phyloP scores from a whole-genome alignment of 805 yeast genomes.

The Metschnikowia hibisci region DNA sequence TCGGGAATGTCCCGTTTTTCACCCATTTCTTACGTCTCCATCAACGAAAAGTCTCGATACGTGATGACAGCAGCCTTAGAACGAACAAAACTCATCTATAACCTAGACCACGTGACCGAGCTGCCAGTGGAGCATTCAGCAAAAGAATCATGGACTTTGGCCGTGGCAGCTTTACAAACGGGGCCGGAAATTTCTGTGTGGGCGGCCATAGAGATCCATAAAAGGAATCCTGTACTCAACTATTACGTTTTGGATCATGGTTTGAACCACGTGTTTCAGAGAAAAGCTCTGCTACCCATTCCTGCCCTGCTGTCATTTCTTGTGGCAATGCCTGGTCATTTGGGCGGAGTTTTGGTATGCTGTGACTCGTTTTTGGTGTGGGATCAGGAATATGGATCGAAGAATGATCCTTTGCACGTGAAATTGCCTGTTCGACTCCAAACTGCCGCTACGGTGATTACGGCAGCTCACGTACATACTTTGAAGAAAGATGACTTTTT shows the following conservation, averaged over 20 bases:
- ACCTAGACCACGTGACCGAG: slow-evolving; percentile 42
- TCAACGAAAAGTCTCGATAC: slow-evolving; percentile 72
- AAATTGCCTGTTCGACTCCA: slow-evolving; percentile 53
- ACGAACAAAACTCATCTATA: slow-evolving; percentile 66
- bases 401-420: slow-evolving; percentile 24
- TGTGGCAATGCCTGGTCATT: slow-evolving; percentile 67
- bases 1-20: slow-evolving; percentile 69
- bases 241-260: slow-evolving; percentile 87
- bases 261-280: slow-evolving; percentile 65
- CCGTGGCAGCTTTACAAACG: slow-evolving; percentile 61
- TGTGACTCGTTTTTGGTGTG: slow-evolving; percentile 53
- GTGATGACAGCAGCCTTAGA: slow-evolving; percentile 70
- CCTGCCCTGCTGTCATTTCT: slow-evolving; percentile 45
- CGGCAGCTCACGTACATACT: slow-evolving; percentile 60
- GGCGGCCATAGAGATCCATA: slow-evolving; percentile 63
- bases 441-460: slow-evolving; percentile 32
- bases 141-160: slow-evolving; percentile 48
- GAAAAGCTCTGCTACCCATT: slow-evolving; percentile 18
- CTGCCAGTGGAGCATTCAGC: slow-evolving; percentile 69
- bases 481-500: slow-evolving; percentile 60
- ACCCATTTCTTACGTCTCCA: slow-evolving; percentile 69
- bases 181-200: slow-evolving; percentile 81
- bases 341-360: slow-evolving; percentile 67
- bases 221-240: slow-evolving; percentile 33
- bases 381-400: slow-evolving; percentile 33